A percentile compares a stretch with the other conserved stretches of the same genome.
These are phyloP conservation scores for Xylaria nigripes DNA, from an alignment of 495 filamentous ascomycete species.

Conservation along the genomic window DNA sequence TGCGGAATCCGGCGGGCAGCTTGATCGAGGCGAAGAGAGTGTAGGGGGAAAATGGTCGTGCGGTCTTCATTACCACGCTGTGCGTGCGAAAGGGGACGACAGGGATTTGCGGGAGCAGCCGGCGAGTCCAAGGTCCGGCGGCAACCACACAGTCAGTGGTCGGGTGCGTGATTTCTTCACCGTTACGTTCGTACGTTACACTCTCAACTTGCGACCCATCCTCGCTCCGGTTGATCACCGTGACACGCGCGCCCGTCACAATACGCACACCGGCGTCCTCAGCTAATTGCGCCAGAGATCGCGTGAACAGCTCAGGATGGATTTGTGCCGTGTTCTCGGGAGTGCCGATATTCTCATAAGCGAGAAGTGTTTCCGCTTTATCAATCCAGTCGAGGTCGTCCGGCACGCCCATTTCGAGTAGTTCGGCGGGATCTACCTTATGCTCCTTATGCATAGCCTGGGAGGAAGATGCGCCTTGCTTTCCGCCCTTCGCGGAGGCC, in stretches of 20 bases:
- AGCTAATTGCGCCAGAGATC: conserved; percentile 66
- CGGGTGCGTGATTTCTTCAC: conserved; percentile 50
- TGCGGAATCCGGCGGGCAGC: conserved; percentile 48
- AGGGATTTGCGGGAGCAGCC: conserved; percentile 60
- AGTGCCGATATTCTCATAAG: conserved; percentile 67
- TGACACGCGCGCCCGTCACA: conserved; percentile 44
- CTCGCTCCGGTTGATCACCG: conserved; percentile 15
- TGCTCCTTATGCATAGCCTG: conserved; percentile 23
- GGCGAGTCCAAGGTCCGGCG: conserved; percentile 76
- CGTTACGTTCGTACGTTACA: conserved; percentile 39
- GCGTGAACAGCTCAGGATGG: conserved; percentile 79
- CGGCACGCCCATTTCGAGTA: conserved; percentile 34
- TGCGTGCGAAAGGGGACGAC: conserved; percentile 74
- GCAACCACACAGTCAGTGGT: conserved; percentile 46
- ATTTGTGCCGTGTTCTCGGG: conserved; percentile 65
- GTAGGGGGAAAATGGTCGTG: conserved; percentile 60
- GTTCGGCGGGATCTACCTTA: conserved; percentile 15
- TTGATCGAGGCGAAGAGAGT: conserved; percentile 74
- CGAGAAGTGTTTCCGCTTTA: conserved; percentile 41
- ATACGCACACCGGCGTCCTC: conserved; percentile 63
- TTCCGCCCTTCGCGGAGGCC: not conserved
- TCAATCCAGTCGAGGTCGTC: conserved; percentile 73
- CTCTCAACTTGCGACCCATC: conserved; percentile 18
- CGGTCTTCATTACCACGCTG: conserved; percentile 62
- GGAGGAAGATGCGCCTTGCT: not conserved